These are phyloP conservation scores for Boletus rubescentipes DNA, from an alignment of 768 basidiomycete species.

Conservation along the genomic window DNA sequence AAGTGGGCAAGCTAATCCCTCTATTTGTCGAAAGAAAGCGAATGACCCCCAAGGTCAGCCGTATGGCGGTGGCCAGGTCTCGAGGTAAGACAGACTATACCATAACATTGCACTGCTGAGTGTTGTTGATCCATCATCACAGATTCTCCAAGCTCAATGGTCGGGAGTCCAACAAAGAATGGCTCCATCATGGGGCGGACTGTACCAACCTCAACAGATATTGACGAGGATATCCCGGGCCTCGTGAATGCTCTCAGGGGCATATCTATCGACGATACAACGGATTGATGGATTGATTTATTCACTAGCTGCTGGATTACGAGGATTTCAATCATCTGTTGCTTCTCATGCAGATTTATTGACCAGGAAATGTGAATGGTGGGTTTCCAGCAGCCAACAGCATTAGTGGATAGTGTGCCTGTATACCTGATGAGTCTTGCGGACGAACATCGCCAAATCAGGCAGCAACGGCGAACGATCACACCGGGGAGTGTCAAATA, in stretches of 20 bases:
- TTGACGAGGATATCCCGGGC: conserved; percentile 5
- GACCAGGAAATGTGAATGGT: too few species aligned
- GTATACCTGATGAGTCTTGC: too few species aligned
- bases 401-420: too few species aligned
- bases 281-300: not conserved
- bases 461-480: not conserved
- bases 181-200: not conserved
- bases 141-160: conserved; percentile 17
- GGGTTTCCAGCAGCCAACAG: too few species aligned
- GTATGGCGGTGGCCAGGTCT: conserved; percentile 43
- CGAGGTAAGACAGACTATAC: conserved; percentile 38
- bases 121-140: not conserved
- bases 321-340: not conserved
- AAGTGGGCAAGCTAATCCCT: conserved; percentile 55
- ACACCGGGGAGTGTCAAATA: not conserved
- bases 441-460: too few species aligned
- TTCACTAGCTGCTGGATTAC: not conserved
- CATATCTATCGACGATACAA: conserved; percentile 9
- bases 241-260: conserved; percentile 13
- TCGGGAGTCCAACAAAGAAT: not conserved
- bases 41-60: conserved; percentile 39
- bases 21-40: conserved; percentile 46
- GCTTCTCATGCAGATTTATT: not conserved
- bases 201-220: not conserved
- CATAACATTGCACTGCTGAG: not conserved